These are phyloP conservation scores for Ophiognomonia clavigignenti-juglandacearum DNA, from an alignment of 2,329 filamentous ascomycete genomes.

Conservation along the genomic window DNA sequence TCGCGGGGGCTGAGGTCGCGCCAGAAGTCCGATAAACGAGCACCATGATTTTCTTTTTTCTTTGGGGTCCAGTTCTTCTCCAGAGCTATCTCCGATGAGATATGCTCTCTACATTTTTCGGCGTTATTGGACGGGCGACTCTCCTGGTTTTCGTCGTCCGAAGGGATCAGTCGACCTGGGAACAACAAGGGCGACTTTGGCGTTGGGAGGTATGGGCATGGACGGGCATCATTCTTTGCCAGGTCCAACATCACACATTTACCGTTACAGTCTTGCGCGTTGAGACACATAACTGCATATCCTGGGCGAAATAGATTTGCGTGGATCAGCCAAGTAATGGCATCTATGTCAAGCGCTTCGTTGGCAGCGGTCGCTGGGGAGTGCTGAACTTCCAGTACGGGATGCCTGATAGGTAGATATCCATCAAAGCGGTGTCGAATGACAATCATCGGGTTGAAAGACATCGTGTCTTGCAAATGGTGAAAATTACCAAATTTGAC, in stretches of 20 bases:
- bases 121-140: constrained; percentile 6
- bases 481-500: no score
- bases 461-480: no score
- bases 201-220: neutral
- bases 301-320: constrained; percentile 1
- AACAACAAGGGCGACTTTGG: constrained; percentile 1
- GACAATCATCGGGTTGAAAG: no score
- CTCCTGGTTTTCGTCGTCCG: constrained; percentile 1
- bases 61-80: neutral
- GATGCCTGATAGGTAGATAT: no score
- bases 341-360: no score
- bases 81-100: no score
- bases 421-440: no score
- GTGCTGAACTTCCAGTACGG: no score
- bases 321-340: neutral
- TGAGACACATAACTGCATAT: neutral
- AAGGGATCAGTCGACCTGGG: neutral
- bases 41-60: neutral
- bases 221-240: neutral
- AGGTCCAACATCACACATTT: neutral
- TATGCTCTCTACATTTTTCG: constrained; percentile 4
- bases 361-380: no score
- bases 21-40: constrained; percentile 30
- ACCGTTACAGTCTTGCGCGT: neutral
- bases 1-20: constrained; percentile 41